Conservation (phyloP, 2,329 filamentous ascomycete species). For the Cytospora chrysosperma region DNA sequence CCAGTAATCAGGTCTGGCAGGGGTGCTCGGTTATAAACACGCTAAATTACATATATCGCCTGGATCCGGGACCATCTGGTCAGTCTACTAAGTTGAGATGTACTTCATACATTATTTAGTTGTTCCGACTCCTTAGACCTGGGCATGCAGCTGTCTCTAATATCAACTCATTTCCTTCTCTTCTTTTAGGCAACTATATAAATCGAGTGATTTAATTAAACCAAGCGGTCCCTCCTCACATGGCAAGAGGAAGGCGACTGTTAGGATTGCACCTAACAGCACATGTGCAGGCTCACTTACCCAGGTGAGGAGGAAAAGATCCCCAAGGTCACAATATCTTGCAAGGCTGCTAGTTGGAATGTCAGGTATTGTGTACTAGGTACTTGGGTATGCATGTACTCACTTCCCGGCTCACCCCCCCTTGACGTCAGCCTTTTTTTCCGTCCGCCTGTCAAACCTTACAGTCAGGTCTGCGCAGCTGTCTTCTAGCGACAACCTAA, state of each 20-base stretch:
- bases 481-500: slow-evolving; percentile 5
- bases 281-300: neutral
- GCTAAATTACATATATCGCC: slow-evolving; percentile 12
- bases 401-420: neutral
- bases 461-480: neutral
- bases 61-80: neutral
- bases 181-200: neutral
- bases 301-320: neutral
- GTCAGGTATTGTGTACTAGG: neutral
- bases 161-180: neutral
- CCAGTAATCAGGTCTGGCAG: slow-evolving; percentile 9
- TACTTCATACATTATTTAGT: no score
- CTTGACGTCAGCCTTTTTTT: slow-evolving; percentile 24
- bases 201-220: neutral
- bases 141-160: neutral
- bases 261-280: no score
- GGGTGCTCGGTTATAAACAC: slow-evolving; percentile 8
- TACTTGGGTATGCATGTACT: neutral
- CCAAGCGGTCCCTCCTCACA: no score
- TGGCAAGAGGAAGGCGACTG: no score
- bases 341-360: neutral
- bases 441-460: slow-evolving; percentile 2
- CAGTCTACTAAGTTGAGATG: no score
- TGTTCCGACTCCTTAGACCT: no score
- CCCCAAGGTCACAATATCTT: neutral